A percentile compares a stretch with the other conserved stretches of the same genome.
Conservation (phyloP, 805 yeast species). For the Cephaloascus albidus region DNA sequence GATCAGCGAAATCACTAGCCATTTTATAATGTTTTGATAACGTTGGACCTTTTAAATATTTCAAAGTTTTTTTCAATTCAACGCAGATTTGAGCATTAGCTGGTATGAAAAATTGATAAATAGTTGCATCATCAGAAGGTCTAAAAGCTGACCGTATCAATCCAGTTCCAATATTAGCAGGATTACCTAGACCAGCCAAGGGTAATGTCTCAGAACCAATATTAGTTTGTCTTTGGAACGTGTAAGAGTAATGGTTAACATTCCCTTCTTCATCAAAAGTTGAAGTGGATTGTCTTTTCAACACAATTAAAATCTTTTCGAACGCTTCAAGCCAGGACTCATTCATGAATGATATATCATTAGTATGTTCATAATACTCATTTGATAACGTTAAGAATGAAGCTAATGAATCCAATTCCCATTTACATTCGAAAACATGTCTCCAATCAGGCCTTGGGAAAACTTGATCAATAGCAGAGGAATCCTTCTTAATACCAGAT, state of each 20-base stretch:
- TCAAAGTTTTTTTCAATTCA: constrained; percentile 37
- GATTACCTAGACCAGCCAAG: constrained; percentile 74
- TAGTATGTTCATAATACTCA: constrained; percentile 53
- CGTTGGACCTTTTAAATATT: background rate
- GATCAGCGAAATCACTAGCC: constrained; percentile 25
- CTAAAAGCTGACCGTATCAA: constrained; percentile 76
- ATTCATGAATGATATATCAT: constrained; percentile 38
- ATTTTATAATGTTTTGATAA: constrained; percentile 3
- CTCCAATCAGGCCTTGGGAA: constrained; percentile 62
- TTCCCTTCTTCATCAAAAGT: constrained; percentile 46
- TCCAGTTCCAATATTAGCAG: constrained; percentile 64
- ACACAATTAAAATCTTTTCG: constrained; percentile 37
- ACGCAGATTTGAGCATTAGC: constrained; percentile 72
- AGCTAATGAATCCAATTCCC: constrained; percentile 81
- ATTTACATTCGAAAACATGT: constrained; percentile 79
- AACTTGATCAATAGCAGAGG: constrained; percentile 54
- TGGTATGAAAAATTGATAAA: constrained; percentile 74
- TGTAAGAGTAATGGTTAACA: constrained; percentile 41
- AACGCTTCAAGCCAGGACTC: constrained; percentile 52
- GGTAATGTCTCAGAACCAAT: constrained; percentile 78
- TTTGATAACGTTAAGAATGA: constrained; percentile 69
- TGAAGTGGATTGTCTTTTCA: constrained; percentile 53
- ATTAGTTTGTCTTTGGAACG: constrained; percentile 66
- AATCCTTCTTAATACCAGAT: constrained; percentile 37
- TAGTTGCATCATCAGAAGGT: constrained; percentile 83